Evolutionary conservation across 2,329 filamentous ascomycete species (phyloP).

Genomic region (Aspergillus quadricinctus): DNA sequence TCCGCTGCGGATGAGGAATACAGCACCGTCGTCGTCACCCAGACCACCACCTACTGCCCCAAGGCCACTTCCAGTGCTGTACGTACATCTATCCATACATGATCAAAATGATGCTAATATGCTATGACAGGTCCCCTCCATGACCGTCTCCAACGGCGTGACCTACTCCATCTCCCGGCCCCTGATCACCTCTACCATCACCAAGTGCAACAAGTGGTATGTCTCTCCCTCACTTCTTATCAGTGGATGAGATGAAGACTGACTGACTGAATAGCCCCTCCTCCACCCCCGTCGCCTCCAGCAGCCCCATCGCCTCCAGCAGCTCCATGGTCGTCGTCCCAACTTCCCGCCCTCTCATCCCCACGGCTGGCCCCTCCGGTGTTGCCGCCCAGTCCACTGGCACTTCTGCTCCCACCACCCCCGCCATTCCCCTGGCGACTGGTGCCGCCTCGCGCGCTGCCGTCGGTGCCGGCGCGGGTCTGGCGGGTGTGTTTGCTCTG

Average conservation of each 20-base stretch:
- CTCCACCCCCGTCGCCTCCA: constrained; percentile 16
- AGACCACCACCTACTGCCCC: constrained; percentile 70
- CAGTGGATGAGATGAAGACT: too few relatives aligned
- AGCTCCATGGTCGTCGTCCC: constrained; percentile 15
- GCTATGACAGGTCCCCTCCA: constrained; percentile 58
- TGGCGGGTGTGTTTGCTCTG: constrained; percentile 51
- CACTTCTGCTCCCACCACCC: constrained; percentile 15
- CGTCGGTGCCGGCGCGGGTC: constrained; percentile 46
- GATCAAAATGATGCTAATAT: not conserved
- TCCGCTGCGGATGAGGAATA: constrained; percentile 20
- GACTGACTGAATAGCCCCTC: constrained; percentile 13
- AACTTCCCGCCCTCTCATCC: constrained; percentile 10
- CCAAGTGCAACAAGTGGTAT: constrained; percentile 41
- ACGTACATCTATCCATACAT: constrained; percentile 22
- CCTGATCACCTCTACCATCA: constrained; percentile 51
- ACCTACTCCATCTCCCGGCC: constrained; percentile 59
- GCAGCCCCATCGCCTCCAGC: constrained; percentile 16
- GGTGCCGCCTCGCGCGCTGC: constrained; percentile 49
- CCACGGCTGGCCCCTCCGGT: constrained; percentile 4
- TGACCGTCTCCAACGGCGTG: constrained; percentile 67
- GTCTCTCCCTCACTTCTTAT: not conserved
- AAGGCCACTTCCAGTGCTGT: constrained; percentile 62
- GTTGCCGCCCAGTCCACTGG: constrained; percentile 12
- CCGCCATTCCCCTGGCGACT: constrained; percentile 40
- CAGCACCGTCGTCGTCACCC: constrained; percentile 62